These are phyloP conservation scores for Sporisorium exsertum DNA, from an alignment of 1,284 basidiomycete species.

Conservation along the genomic window DNA sequence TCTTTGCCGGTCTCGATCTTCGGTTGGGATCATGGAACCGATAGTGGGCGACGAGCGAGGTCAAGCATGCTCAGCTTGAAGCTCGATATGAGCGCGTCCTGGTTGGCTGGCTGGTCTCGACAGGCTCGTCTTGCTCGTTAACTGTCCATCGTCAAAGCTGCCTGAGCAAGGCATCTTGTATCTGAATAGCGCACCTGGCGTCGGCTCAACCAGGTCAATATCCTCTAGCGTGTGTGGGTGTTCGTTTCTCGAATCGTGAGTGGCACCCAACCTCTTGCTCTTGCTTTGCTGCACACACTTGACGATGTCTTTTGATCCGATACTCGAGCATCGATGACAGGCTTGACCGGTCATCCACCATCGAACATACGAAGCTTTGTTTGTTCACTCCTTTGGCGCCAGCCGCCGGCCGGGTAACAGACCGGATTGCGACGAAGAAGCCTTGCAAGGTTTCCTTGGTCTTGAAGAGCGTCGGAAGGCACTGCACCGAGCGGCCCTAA, in stretches of 20 bases:
- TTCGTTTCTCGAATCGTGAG: no score
- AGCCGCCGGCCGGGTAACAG: slow-evolving; percentile 26
- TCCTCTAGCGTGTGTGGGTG: no score
- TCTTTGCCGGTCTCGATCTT: slow-evolving; percentile 4
- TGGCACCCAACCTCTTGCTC: no score
- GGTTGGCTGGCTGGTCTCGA: neutral
- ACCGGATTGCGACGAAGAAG: neutral
- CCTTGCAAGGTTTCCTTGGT: no score
- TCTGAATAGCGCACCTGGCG: no score
- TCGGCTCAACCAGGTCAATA: no score
- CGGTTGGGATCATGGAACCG: neutral
- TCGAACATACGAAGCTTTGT: neutral
- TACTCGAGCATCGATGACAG: neutral
- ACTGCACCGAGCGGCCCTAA: slow-evolving; percentile 5
- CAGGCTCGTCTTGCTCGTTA: neutral
- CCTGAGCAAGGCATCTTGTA: no score
- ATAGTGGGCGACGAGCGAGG: neutral
- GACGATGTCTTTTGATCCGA: neutral
- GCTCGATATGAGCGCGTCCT: slow-evolving; percentile 1
- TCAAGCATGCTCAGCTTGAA: neutral
- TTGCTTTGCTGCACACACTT: no score
- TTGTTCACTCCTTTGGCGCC: neutral
- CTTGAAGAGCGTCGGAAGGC: neutral
- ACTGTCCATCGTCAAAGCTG: neutral
- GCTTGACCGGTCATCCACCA: neutral